Base-by-base conservation (phyloP, 257 asterid genomes). In the Eustoma russellianum region DNA sequence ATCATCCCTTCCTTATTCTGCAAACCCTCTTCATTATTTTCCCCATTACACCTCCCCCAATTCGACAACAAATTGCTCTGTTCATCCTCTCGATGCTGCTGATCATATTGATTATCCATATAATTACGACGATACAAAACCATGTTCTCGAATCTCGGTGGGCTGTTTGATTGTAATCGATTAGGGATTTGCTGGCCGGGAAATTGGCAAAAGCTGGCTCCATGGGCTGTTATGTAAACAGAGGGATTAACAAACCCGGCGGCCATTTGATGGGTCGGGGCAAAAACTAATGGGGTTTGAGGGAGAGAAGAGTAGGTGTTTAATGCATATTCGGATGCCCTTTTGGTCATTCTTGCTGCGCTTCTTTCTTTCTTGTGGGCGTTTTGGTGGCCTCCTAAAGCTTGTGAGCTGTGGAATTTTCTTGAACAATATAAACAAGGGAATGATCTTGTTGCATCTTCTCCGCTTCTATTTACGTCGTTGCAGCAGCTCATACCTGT, bases 341-440 rank as follows among this genome's bases (percentile, higher is more conserved):
- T 62, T 50, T 73, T 79, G 77, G 38, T 78, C 74, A 82, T 78
- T 57, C 85, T 77, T 0, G 92, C 98, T 0, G 94, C 93, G 49
- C 66, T 81, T 58, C 95, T 76, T 48, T 90, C 96, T 55, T 82
- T 90, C 82, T 86, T 90, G 79, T 90, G 98, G 0, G 98, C 96
- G 62, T 90, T 90, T 68, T 90, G 96, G 64, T 90, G 98, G 15
- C 98, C 98, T 2, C 98, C 98, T 49, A 86, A 63, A 19, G 98
- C 98, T 60, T 90, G 98, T 12, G 96, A 90, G 57, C 94, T 86
- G 57, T 79, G 93, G 52, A 90, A 90, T 74, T 79, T 86, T 58
- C 95, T 67, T 5, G 96, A 73, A 55, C 98, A 90, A 69, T 83
- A 86, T 24, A 73, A 69, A 33, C 95, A 86, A 7, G 93, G 92